phyloP scores from a whole-genome alignment of 2,329 filamentous ascomycete species.

The Hypoxylon sp. region DNA sequence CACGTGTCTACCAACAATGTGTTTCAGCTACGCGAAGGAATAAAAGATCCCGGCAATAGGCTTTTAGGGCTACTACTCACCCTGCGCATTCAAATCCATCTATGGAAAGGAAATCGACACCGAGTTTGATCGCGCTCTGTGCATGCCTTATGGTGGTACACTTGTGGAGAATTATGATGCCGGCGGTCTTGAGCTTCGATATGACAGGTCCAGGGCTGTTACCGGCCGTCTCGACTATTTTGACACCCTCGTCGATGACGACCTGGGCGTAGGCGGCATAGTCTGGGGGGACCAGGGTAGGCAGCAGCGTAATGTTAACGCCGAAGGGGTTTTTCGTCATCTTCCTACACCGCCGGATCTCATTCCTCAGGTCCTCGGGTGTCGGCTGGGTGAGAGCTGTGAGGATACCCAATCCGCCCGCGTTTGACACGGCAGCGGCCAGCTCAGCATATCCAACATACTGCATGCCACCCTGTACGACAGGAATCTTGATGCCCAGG shows the following conservation, averaged over 20 bases:
- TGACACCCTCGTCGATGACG: slow-evolving; percentile 92
- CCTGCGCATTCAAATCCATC: slow-evolving; percentile 98
- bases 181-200: slow-evolving; percentile 84
- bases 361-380: slow-evolving; percentile 90
- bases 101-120: slow-evolving; percentile 96
- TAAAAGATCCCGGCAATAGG: slow-evolving; percentile 21
- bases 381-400: slow-evolving; percentile 93
- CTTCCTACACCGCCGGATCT: slow-evolving; percentile 87
- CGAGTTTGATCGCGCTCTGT: slow-evolving; percentile 89
- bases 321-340: slow-evolving; percentile 87
- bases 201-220: slow-evolving; percentile 93
- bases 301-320: slow-evolving; percentile 95
- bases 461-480: slow-evolving; percentile 91
- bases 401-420: slow-evolving; percentile 86
- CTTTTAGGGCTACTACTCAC: slow-evolving; percentile 53
- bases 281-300: slow-evolving; percentile 89
- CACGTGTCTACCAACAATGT: slow-evolving; percentile 69
- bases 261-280: slow-evolving; percentile 93
- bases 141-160: slow-evolving; percentile 97
- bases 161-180: slow-evolving; percentile 90
- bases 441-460: slow-evolving; percentile 87
- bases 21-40: slow-evolving; percentile 31
- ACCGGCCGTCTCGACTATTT: slow-evolving; percentile 92
- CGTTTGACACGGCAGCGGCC: slow-evolving; percentile 82
- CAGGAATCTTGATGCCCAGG: slow-evolving; percentile 74